phyloP scores from a whole-genome alignment of 2,329 filamentous ascomycete genomes.

The Corniculantispora saksenae region DNA sequence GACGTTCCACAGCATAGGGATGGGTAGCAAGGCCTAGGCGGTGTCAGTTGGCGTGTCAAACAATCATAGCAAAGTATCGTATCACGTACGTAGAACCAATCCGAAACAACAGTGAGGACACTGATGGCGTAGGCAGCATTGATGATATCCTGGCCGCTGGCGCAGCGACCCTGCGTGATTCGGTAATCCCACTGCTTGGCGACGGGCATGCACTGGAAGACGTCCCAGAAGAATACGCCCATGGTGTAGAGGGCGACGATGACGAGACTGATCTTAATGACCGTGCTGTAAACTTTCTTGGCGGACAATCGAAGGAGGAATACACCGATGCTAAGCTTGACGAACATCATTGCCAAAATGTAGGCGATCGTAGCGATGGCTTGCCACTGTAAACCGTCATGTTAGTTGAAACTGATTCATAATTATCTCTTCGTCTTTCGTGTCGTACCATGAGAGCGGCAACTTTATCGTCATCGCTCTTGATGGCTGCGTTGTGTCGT shows the following conservation, averaged over 20 bases:
- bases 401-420: neutral
- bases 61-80: neutral
- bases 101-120: constrained; percentile 53
- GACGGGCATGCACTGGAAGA: constrained; percentile 53
- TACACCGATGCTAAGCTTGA: constrained; percentile 57
- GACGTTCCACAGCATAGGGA: constrained; percentile 56
- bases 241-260: constrained; percentile 49
- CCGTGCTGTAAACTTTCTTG: constrained; percentile 48
- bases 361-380: constrained; percentile 53
- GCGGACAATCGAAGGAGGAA: constrained; percentile 52
- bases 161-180: constrained; percentile 45
- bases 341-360: constrained; percentile 55
- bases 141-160: constrained; percentile 45
- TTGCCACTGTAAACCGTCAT: constrained; percentile 43
- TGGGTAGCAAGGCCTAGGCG: constrained; percentile 49
- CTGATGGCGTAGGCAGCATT: constrained; percentile 53
- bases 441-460: constrained; percentile 46
- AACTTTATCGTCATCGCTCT: constrained; percentile 40
- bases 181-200: constrained; percentile 55
- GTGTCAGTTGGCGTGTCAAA: constrained; percentile 10
- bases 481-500: constrained; percentile 47
- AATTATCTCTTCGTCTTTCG: neutral
- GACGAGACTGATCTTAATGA: constrained; percentile 46
- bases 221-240: constrained; percentile 53
- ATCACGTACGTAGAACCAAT: constrained; percentile 51